Conservation (phyloP, 805 yeast species). For the Dipodascopsis uninucleata region DNA sequence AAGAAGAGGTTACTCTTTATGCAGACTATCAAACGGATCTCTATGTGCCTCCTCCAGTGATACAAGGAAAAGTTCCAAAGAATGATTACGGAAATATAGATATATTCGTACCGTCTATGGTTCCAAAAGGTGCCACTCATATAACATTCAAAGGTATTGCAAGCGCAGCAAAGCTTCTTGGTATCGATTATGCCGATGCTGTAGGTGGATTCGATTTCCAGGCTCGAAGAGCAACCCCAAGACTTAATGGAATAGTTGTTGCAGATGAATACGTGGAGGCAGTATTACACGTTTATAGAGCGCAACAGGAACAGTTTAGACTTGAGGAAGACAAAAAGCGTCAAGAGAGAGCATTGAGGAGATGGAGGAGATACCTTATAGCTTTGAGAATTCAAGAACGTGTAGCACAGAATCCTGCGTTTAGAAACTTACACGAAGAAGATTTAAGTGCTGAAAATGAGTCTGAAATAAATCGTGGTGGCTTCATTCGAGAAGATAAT, state of each 20-base stretch:
- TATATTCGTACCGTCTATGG: conserved; percentile 70
- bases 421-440: conserved; percentile 11
- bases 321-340: conserved; percentile 16
- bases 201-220: conserved; percentile 80
- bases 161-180: conserved; percentile 66
- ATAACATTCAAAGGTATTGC: conserved; percentile 47
- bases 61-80: conserved; percentile 64
- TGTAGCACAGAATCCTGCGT: conserved; percentile 28
- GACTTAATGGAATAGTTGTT: conserved; percentile 72
- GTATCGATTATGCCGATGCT: conserved; percentile 80
- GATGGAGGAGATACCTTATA: conserved; percentile 38
- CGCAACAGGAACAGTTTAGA: conserved; percentile 15
- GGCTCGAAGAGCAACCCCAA: conserved; percentile 51
- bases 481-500: background rate
- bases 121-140: conserved; percentile 74
- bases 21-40: conserved; percentile 73
- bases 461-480: conserved; percentile 3
- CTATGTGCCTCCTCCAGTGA: conserved; percentile 62
- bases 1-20: conserved; percentile 60
- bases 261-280: conserved; percentile 61
- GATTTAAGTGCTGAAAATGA: conserved; percentile 13
- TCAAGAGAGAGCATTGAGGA: conserved; percentile 29
- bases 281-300: conserved; percentile 42
- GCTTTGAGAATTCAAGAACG: conserved; percentile 33
- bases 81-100: conserved; percentile 84